Evolutionary conservation across 805 yeast genomes (phyloP), one percentile per base, ranked within the genome.

Genomic region (Suhomyces kilbournensis): DNA sequence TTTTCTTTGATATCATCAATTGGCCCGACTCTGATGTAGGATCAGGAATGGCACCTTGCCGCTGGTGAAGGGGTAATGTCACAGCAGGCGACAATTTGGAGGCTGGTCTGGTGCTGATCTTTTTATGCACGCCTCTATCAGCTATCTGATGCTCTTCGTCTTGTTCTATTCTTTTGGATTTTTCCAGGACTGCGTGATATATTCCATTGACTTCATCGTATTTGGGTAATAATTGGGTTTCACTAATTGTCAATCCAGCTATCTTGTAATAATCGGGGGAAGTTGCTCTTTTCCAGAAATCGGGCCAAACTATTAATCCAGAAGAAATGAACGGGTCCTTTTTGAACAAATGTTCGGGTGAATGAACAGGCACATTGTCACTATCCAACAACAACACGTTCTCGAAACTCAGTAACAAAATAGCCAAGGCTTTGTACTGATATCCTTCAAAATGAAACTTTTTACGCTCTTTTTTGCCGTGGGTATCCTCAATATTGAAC

Each of bases 281-380:
- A 1, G 92, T 88, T 6, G 92, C 83, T 57, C 96, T 78, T 66
- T 85, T 81, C 96, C 96, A 90, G 66, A 84, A 90, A 68, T 90
- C 97, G 1, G 96, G 96, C 93, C 96, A 90, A 2, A 84, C 74
- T 30, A 86, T 76, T 65, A 86, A 66, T 3, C 88, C 87, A 38
- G 70, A 66, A 12, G 69, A 63, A 26, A 53, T 74, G 68, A 80
- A 89, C 0, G 89, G 84, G 44, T 83, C 82, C 10, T 71, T 67
- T 3, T 70, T 71, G 64, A 90, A 86, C 20, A 88, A 63, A 17
- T 67, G 64, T 57, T 84, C 88, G 2, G 93, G 86, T 10, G 84
- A 77, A 59, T 76, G 77, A 2, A 86, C 80, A 0, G 96, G 91
- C 54, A 84, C 77, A 57, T 86, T 84, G 66, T 89, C 96, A 38